Conservation (phyloP, 2,329 filamentous ascomycete species). For the Fusarium neocosmosporiellum region DNA sequence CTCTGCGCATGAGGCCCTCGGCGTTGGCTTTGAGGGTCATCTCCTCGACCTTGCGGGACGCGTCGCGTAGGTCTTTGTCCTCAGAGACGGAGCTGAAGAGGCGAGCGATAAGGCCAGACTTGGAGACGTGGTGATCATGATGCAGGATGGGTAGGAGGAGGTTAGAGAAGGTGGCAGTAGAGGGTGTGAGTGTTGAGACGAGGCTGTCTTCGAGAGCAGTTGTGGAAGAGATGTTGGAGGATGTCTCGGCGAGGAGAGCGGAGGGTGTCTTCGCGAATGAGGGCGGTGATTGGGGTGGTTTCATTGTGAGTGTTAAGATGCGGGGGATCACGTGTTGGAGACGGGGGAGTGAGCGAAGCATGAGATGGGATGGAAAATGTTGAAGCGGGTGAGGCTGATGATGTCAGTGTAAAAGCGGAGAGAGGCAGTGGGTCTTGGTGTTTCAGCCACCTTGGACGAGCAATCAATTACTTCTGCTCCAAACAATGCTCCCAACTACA, state of each 20-base stretch:
- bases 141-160: slow-evolving; percentile 36
- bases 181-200: slow-evolving; percentile 25
- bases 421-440: slow-evolving; percentile 25
- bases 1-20: slow-evolving; percentile 37
- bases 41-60: slow-evolving; percentile 40
- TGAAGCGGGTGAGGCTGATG: slow-evolving; percentile 7
- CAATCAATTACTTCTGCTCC: neutral
- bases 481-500: neutral
- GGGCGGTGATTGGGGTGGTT: slow-evolving; percentile 38
- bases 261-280: slow-evolving; percentile 29
- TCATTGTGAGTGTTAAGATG: slow-evolving; percentile 2
- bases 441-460: neutral
- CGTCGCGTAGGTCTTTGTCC: slow-evolving; percentile 40
- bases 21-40: slow-evolving; percentile 31
- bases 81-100: slow-evolving; percentile 43
- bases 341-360: neutral
- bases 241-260: slow-evolving; percentile 28
- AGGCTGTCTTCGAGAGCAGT: slow-evolving; percentile 36
- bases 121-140: slow-evolving; percentile 35
- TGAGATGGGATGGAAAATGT: neutral
- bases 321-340: neutral
- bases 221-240: slow-evolving; percentile 50
- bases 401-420: neutral
- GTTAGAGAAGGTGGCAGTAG: slow-evolving; percentile 34
- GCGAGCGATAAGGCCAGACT: slow-evolving; percentile 28